Evolutionary conservation across 2,329 filamentous ascomycete species (phyloP), one percentile per base, ranked within the genome.

Genomic region (Ceratocystis destructans): DNA sequence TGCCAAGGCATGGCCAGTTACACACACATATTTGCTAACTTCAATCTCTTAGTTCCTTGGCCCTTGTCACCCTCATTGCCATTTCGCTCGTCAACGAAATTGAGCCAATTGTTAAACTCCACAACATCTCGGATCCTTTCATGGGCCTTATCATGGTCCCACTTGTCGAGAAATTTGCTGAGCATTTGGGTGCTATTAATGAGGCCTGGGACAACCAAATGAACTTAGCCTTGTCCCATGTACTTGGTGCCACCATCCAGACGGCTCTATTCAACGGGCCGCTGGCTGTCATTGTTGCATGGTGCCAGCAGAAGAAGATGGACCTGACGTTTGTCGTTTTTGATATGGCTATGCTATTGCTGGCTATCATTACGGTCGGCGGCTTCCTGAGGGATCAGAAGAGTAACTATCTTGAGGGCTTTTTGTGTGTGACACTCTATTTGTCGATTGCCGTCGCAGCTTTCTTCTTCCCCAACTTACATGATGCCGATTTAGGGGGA

Each of bases 181-280:
- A 95, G 75, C 90, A 95, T 75, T 77, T 95, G 61, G 92, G 88
- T 1, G 88, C 89, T 53, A 80, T 95, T 67, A 89, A 94, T 71
- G 90, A 95, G 79, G 90, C 90, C 28, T 93, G 85, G 80, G 87
- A 90, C 71, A 84, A 89, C 73, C 85, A 87, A 73, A 90, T 92
- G 80, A 94, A 94, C 77, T 87, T 92, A 75, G 89, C 90, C 0
- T 80, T 94, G 31, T 88, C 89, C 57, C 90, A 96, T 74, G 89
- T 94, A 64, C 84, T 96, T 53, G 90, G 90, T 61, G 87, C 90
- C 1, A 93, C 89, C 0, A 87, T 96, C 67, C 92, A 96, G 76
- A 96, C 92, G 0, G 90, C 91, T 0, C 82, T 96, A 41, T 85
- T 96, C 73, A 96, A 95, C 73, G 90, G 87, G 0, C 91, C 92